Base-by-base conservation (phyloP, 1,139 yeast species). In the Candida sp. region DNA sequence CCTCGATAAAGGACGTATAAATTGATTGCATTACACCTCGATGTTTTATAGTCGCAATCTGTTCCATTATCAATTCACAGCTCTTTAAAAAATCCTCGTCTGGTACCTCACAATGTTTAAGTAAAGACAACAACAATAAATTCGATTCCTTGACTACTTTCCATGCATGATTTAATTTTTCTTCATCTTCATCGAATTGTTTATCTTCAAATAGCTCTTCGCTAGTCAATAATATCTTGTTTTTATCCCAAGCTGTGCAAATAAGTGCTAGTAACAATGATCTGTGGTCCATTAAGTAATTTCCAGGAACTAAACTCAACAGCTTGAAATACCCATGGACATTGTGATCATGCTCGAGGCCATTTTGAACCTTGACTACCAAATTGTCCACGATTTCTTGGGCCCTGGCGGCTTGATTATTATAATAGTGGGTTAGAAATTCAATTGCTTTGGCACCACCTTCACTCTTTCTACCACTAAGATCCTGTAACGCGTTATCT, bases 11-110 rank as follows among this genome's bases (percentile, higher is more conserved):
- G 0, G 93, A 79, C 1, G 97, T 96, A 50, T 87, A 83, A 0
- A 90, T 84, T 0, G 97, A 82, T 3, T 95, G 84, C 49, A 91
- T 87, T 0, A 97, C 96, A 33, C 98, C 98, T 48, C 95, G 76
- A 55, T 93, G 98, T 42, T 90, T 81, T 5, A 90, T 85, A 0
- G 80, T 73, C 3, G 88, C 77, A 37, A 91, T 65, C 58, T 91
- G 96, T 9, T 71, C 76, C 45, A 84, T 72, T 5, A 87, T 64
- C 9, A 85, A 55, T 1, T 76, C 72, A 33, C 65, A 52, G 29
- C 62, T 54, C 4, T 45, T 39, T 8, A 57, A 39, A 38, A 58
- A 64, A 38, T 79, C 53, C 2, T 56, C 51, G 2, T 53, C n/a
- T 4, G 40, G 19, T 22, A 42, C 5, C 5, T 43, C 27, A 3